Evolutionary conservation across 169 alveolate genomes (phyloP), one percentile per base, ranked within the genome.

Genomic region (Cryptosporidium bovis): DNA sequence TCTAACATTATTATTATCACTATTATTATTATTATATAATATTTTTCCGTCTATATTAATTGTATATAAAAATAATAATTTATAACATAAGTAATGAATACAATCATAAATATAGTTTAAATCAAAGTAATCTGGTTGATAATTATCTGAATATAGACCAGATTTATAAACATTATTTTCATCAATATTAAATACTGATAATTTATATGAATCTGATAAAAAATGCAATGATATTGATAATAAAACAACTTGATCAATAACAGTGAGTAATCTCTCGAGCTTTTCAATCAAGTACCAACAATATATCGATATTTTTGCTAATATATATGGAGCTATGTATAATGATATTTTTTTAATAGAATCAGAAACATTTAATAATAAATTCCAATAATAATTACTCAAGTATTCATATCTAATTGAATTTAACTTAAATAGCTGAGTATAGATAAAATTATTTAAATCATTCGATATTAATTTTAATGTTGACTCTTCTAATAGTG

Each of bases 211-310:
- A 58, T 77, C 87, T 6, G 46, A 40, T 31, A 77, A 16, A 62
- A 77, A 60, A 62, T 60, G 71, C 16, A 77, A 40, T 2, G 87
- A 77, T 36, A 77, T 77, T 36, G 87, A 77, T 24, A 62, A 24
- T 40, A 77, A 44, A 44, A 77, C 10, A 60, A 48, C 60, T 36
- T 77, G 87, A 12, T 77, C 87, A 56, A 34, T 36, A 13, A 66
- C 20, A 10, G 69, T 44, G 27, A 77, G 64, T 62, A 36, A 77
- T 12, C 87, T 77, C 29, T 77, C 87, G 13, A 18, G 33, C 16
- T 46, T 77, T 31, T 77, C 87, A 8, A 48, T 31, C 15, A 77
- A 36, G 29, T 77, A 77, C 87, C 87, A 77, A 50, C 87, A 77
- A 31, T 44, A 77, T 12, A 77, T 60, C 6, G 77, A 56, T 15